Base-by-base conservation (phyloP, 208 protist genomes). In the Trypanosoma boissoni region DNA sequence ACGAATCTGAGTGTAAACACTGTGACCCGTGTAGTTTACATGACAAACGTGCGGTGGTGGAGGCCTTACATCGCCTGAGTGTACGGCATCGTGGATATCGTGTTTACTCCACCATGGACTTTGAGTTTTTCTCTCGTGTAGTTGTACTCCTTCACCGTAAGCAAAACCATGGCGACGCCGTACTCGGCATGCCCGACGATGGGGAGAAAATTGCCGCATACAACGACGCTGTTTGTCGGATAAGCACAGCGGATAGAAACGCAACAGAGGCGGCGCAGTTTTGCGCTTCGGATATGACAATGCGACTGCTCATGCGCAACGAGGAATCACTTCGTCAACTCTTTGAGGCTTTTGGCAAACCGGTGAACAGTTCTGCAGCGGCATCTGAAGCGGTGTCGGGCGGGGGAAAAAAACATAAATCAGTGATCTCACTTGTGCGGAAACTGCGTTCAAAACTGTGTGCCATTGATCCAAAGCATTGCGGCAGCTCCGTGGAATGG, bases 271-370 rank as follows among this genome's bases (percentile, higher is more conserved):
- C 21, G 49, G n/a, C 42, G 36, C 24, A n/a, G 39, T 21, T 7
- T 48, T n/a, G n/a, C n/a, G 64, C 53, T 21, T 50, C 27, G 14
- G 82, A 89, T 45, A 71, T 71, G 2, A 56, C 84, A 21, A 62
- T 92, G 1, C 57, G 57, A 7, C 64, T 87, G 2, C 62, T 92
- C 29, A 51, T 63, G 37, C 49, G 48, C 18, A 93, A 93, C 58
- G 86, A 93, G 37, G 31, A 54, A 3, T 49, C 69, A n/a, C 56
- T 93, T 27, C 69, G 64, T 8, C 69, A 80, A 41, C 72, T 93
- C 37, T 93, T 93, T 64, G 46, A 75, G n/a, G 74, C 72, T 0
- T 88, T 80, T 66, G 80, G 76, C 29, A 66, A 65, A 31, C 67
- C 60, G 23, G 18, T 27, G 20, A 39, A 39, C 12, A 39, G 8